Percentiles rank a stretch among this genome's conserved stretches.
These are phyloP conservation scores for Sisymbrium altissimum DNA, from an alignment of 345 rosid species.

Conservation along the genomic window DNA sequence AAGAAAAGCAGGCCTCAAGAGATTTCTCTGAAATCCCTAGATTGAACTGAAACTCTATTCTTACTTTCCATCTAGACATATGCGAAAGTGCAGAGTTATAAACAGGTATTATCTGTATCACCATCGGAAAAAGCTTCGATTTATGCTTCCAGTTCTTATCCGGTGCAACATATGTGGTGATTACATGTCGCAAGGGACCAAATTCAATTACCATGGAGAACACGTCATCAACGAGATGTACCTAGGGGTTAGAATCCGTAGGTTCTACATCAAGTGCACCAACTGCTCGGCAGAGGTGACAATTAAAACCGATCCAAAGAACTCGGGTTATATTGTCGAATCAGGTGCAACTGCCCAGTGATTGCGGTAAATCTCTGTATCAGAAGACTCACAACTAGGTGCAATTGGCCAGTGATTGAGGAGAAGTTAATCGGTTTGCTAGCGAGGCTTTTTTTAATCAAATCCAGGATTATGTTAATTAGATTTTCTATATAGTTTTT, in stretches of 20 bases:
- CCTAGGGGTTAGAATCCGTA: constrained; percentile 38
- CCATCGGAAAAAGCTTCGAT: no score
- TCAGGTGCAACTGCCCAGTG: constrained; percentile 50
- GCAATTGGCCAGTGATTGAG: constrained; percentile 33
- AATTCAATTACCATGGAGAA: constrained; percentile 74
- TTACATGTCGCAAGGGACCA: constrained; percentile 76
- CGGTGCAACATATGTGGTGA: constrained; percentile 72
- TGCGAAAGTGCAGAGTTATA: no score
- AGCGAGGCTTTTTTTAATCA: no score
- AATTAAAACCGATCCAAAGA: constrained; percentile 71
- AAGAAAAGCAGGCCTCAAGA: no score
- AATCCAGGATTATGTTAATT: no score
- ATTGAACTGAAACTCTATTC: no score
- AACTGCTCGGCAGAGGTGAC: constrained; percentile 64
- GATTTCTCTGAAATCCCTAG: no score
- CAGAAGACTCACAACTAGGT: constrained; percentile 21
- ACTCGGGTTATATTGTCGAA: constrained; percentile 63
- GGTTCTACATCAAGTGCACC: constrained; percentile 85
- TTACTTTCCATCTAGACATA: no score
- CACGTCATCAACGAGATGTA: constrained; percentile 51
- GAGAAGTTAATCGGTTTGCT: no score
- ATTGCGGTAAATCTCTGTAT: no score
- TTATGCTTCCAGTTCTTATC: constrained; percentile 79
- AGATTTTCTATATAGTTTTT: no score
- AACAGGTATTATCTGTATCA: no score